phyloP scores from a whole-genome alignment of 768 basidiomycete genomes.

The Mycena olivaceomarginata region DNA sequence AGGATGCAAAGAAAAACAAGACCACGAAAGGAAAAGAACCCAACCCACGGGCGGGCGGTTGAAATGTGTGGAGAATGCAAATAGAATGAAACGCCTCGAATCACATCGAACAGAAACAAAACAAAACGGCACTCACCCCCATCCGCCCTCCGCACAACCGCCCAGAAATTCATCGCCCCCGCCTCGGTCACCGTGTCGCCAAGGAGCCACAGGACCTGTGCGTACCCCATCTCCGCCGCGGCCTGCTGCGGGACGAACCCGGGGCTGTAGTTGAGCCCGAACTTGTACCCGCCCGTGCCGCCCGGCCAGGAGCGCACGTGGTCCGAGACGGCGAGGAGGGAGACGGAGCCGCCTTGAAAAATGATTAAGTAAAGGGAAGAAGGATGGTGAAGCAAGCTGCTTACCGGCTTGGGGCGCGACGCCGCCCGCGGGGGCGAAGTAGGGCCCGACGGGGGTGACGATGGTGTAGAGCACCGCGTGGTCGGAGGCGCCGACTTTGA shows the following conservation, averaged over 20 bases:
- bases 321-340: slow-evolving; percentile 63
- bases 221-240: not conserved
- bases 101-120: slow-evolving; percentile 8
- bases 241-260: slow-evolving; percentile 74
- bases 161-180: slow-evolving; percentile 90
- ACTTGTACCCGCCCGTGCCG: slow-evolving; percentile 88
- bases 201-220: slow-evolving; percentile 80
- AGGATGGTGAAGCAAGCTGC: too few relatives aligned
- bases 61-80: too few relatives aligned
- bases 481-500: slow-evolving; percentile 83
- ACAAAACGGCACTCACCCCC: slow-evolving; percentile 63
- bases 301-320: slow-evolving; percentile 70
- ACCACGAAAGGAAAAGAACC: too few relatives aligned
- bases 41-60: too few relatives aligned
- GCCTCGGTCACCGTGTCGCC: slow-evolving; percentile 72
- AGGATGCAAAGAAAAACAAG: too few relatives aligned
- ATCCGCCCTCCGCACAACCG: slow-evolving; percentile 72
- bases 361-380: not conserved
- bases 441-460: slow-evolving; percentile 82
- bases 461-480: slow-evolving; percentile 88
- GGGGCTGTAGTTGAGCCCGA: slow-evolving; percentile 81
- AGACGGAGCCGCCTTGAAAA: slow-evolving; percentile 55
- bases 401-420: too few relatives aligned
- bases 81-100: not conserved
- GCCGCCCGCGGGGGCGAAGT: slow-evolving; percentile 68